These are phyloP conservation scores for Xylariaceae sp. DNA, from an alignment of 2,329 filamentous ascomycete genomes.

Conservation along the genomic window DNA sequence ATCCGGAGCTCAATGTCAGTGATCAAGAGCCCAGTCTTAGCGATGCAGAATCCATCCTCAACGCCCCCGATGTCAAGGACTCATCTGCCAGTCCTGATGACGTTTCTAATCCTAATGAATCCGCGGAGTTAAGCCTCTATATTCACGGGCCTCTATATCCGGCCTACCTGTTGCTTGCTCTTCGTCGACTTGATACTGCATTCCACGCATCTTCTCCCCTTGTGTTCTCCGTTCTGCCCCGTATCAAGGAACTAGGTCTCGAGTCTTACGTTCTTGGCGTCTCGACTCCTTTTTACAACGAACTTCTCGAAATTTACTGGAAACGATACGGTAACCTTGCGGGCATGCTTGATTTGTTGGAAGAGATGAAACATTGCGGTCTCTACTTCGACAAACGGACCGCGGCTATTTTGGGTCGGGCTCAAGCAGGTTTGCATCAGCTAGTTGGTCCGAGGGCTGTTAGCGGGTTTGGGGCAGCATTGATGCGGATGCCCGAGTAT, in stretches of 20 bases:
- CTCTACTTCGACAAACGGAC: constrained; percentile 53
- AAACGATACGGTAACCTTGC: constrained; percentile 54
- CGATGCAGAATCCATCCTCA: background rate
- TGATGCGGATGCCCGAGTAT: constrained; percentile 39
- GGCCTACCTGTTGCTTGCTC: constrained; percentile 53
- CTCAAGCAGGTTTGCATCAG: constrained; percentile 27
- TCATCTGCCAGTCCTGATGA: constrained; percentile 6
- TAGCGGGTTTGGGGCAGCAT: constrained; percentile 31
- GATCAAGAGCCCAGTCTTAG: background rate
- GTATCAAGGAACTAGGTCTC: constrained; percentile 63
- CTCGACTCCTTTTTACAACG: constrained; percentile 65
- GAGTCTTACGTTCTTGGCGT: constrained; percentile 68
- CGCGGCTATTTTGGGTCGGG: constrained; percentile 35
- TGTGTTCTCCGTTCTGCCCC: constrained; percentile 58
- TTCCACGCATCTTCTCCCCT: constrained; percentile 58
- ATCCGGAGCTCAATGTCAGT: no score
- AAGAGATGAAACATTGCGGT: constrained; percentile 63
- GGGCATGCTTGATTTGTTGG: constrained; percentile 52
- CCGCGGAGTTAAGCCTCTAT: constrained; percentile 44
- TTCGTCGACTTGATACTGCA: constrained; percentile 52
- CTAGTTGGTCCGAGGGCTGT: constrained; percentile 13
- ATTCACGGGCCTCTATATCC: constrained; percentile 63
- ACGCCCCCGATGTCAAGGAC: background rate
- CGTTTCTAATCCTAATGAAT: background rate
- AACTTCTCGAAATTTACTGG: constrained; percentile 61